Conservation (phyloP, 2,329 filamentous ascomycete species). For the Aphanocladium album region DNA sequence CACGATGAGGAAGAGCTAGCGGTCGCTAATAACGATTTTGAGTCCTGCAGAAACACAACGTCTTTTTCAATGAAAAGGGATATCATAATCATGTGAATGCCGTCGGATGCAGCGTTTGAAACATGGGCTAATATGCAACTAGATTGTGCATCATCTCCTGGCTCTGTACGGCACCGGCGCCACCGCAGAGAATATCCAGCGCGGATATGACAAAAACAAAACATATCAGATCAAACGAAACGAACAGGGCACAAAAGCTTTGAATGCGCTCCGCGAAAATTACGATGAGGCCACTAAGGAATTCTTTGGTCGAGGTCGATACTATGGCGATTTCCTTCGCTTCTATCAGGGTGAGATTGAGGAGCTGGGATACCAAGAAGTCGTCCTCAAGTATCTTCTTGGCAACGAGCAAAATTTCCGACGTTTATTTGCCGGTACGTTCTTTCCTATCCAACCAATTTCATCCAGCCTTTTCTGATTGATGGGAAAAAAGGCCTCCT, state of each 20-base stretch:
- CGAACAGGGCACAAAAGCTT: conserved; percentile 41
- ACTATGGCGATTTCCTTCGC: conserved; percentile 68
- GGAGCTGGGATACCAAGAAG: conserved; percentile 51
- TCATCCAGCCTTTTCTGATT: conserved; percentile 2
- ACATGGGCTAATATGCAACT: conserved; percentile 10
- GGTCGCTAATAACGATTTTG: not conserved
- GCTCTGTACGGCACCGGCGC: conserved; percentile 73
- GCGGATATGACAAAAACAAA: conserved; percentile 59
- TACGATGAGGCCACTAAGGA: conserved; percentile 46
- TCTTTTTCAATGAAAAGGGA: conserved; percentile 70
- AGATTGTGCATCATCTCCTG: conserved; percentile 70
- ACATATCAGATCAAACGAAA: conserved; percentile 58
- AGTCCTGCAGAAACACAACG: conserved; percentile 51
- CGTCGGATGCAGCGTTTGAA: too few relatives aligned
- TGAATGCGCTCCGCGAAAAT: conserved; percentile 50
- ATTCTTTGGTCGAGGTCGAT: conserved; percentile 55
- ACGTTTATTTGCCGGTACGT: conserved; percentile 59
- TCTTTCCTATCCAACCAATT: not conserved
- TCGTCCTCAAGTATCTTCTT: conserved; percentile 65
- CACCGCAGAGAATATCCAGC: conserved; percentile 51
- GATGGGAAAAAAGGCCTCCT: conserved; percentile 51
- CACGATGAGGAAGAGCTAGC: not conserved
- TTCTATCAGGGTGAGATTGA: conserved; percentile 76
- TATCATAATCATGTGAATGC: conserved; percentile 73
- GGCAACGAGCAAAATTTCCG: conserved; percentile 55